Conservation (phyloP, 306 rosid species). For the Vachellia pachyceras region DNA sequence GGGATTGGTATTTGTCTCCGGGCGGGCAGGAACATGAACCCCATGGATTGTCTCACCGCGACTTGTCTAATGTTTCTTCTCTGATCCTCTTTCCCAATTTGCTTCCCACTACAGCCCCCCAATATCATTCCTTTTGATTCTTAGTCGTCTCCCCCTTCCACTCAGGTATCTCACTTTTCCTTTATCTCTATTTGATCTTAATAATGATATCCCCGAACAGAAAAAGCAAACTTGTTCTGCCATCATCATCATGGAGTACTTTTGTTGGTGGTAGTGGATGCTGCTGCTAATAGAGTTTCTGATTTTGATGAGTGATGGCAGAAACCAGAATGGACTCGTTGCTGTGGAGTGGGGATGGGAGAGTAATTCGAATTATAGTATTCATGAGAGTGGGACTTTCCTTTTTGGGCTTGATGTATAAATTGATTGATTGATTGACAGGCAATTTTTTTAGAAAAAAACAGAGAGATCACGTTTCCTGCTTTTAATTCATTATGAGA, state of each 20-base stretch:
- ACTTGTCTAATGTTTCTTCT: constrained; percentile 32
- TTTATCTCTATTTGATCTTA: constrained; percentile 2
- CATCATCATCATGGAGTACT: constrained; percentile 21
- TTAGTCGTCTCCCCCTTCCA: neutral
- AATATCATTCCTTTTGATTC: neutral
- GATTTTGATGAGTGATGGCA: constrained; percentile 14
- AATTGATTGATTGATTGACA: constrained; percentile 17
- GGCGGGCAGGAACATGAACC: constrained; percentile 39
- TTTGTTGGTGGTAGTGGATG: constrained; percentile 32
- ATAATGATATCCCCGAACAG: constrained; percentile 1
- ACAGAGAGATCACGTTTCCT: constrained; percentile 6
- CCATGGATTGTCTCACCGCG: constrained; percentile 29
- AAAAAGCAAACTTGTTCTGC: neutral
- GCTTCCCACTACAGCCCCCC: constrained; percentile 37
- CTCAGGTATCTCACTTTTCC: constrained; percentile 30
- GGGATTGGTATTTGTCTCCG: constrained; percentile 67
- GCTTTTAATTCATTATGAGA: neutral
- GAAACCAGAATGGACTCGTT: constrained; percentile 16
- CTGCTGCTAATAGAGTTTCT: constrained; percentile 30
- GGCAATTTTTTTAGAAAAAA: neutral
- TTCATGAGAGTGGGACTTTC: constrained; percentile 25
- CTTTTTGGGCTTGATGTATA: constrained; percentile 23
- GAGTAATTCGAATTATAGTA: constrained; percentile 27
- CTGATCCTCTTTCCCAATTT: constrained; percentile 15
- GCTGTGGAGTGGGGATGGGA: constrained; percentile 27